Conservation (phyloP, 2,329 filamentous ascomycete species). For the Colletotrichum musicola region DNA sequence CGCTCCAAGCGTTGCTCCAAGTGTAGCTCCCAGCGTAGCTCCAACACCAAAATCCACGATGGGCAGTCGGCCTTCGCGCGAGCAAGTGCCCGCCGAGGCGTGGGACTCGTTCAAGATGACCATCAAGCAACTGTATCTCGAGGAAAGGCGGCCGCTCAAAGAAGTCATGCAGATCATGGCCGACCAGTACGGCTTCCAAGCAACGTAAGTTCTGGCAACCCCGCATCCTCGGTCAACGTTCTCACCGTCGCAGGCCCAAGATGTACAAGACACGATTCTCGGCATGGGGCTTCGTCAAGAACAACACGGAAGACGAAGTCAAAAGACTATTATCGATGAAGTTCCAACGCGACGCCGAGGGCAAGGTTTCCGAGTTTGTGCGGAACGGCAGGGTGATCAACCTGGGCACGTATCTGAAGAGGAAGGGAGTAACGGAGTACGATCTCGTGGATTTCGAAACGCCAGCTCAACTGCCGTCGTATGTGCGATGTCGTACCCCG, state of each 20-base stretch:
- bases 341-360: slow-evolving; percentile 64
- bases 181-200: slow-evolving; percentile 61
- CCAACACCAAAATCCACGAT: slow-evolving; percentile 46
- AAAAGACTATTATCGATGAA: slow-evolving; percentile 64
- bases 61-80: slow-evolving; percentile 54
- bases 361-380: slow-evolving; percentile 65
- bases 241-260: slow-evolving; percentile 55
- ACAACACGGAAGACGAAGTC: slow-evolving; percentile 66
- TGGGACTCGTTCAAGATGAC: slow-evolving; percentile 63
- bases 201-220: slow-evolving; percentile 55
- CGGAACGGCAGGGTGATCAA: slow-evolving; percentile 66
- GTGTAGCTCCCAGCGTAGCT: slow-evolving; percentile 38
- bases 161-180: slow-evolving; percentile 66
- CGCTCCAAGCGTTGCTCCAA: slow-evolving; percentile 33
- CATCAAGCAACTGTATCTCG: slow-evolving; percentile 60
- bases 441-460: slow-evolving; percentile 62
- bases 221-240: slow-evolving; percentile 11
- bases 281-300: slow-evolving; percentile 68
- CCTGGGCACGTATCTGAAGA: slow-evolving; percentile 64
- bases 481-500: slow-evolving; percentile 59
- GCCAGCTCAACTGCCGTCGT: slow-evolving; percentile 56
- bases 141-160: slow-evolving; percentile 64
- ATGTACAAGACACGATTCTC: slow-evolving; percentile 70
- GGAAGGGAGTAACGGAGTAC: slow-evolving; percentile 66
- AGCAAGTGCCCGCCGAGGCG: slow-evolving; percentile 59